Conservation (phyloP, 2,329 filamentous ascomycete species). For the Calycina herbarum region DNA sequence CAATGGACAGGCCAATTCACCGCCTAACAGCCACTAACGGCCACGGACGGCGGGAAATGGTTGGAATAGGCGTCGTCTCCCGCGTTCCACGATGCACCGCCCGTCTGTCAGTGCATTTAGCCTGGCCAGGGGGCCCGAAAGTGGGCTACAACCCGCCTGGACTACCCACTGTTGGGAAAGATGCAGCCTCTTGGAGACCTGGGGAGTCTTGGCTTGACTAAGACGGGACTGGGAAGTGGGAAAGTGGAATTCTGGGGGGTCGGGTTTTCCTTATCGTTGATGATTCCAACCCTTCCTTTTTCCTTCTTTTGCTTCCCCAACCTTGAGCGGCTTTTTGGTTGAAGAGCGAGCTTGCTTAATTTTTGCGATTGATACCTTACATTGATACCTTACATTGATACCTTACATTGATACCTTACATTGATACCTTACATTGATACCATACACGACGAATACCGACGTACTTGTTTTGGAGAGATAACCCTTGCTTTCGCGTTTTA, state of each 20-base stretch:
- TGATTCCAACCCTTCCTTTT: not conserved
- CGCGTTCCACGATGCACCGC: no score
- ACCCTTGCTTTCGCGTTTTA: not conserved
- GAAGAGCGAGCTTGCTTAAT: not conserved
- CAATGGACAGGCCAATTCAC: not conserved
- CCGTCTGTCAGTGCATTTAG: no score
- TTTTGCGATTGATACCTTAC: not conserved
- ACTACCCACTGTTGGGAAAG: not conserved
- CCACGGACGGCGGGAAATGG: not conserved
- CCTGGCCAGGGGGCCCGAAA: not conserved
- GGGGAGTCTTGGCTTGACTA: not conserved
- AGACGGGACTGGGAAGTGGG: not conserved
- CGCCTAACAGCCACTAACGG: no score
- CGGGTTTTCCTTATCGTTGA: not conserved
- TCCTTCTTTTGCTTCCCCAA: not conserved
- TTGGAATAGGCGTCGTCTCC: no score
- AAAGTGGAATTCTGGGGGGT: not conserved
- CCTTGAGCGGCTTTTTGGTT: not conserved
- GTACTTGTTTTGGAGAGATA: not conserved
- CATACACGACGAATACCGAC: not conserved
- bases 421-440: not conserved
- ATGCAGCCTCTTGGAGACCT: not conserved
- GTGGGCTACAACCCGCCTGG: not conserved
- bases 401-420: not conserved
- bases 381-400: not conserved